Conservation (phyloP, 75 land plant genomes). For the Cryptomeria japonica region DNA sequence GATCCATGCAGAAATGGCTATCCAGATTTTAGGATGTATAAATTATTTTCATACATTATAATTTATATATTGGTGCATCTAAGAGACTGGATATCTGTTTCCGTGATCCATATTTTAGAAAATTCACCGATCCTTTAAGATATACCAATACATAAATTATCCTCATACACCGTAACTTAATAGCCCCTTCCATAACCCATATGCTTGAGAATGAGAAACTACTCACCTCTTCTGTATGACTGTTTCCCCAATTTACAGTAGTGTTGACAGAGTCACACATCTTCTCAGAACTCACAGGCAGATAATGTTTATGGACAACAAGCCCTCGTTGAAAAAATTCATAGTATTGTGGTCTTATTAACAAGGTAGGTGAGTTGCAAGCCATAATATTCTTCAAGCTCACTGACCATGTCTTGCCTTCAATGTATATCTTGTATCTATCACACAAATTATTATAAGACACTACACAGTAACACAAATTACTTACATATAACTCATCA, state of each 20-base stretch:
- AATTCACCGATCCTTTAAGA: no score
- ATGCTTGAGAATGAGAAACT: neutral
- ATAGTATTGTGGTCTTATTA: conserved; percentile 11
- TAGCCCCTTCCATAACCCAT: no score
- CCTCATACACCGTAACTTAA: no score
- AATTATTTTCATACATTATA: no score
- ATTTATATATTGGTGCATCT: no score
- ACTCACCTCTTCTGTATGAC: conserved; percentile 10
- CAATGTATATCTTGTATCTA: conserved; percentile 30
- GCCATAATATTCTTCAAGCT: conserved; percentile 33
- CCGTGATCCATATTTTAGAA: no score
- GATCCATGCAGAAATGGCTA: no score
- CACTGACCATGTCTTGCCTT: conserved; percentile 34
- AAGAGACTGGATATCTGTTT: no score
- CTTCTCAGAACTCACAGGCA: conserved; percentile 7
- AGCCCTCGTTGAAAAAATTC: conserved; percentile 27
- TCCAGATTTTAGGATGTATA: no score
- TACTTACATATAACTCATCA: neutral
- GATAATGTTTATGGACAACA: conserved; percentile 16
- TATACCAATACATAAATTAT: no score
- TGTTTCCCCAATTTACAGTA: conserved; percentile 28
- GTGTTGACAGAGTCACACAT: conserved; percentile 15
- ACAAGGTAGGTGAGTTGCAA: conserved; percentile 20
- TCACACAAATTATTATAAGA: neutral
- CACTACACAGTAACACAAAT: neutral